phyloP scores from a whole-genome alignment of 2,329 filamentous ascomycete species.

The Penicillium freii region DNA sequence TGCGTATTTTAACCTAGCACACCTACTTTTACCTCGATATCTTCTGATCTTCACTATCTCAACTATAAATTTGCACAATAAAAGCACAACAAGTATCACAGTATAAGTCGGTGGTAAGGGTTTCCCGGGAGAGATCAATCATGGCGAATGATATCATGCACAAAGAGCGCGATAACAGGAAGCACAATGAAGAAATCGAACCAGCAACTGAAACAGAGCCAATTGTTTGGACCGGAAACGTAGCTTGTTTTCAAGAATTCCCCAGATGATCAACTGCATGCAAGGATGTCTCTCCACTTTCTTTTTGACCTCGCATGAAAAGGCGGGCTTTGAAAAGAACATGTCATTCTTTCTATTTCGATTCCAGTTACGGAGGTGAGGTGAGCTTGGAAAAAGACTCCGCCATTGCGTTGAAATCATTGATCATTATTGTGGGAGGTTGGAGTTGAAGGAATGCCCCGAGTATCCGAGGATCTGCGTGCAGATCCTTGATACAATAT shows the following conservation, averaged over 20 bases:
- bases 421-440: background rate
- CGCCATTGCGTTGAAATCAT: background rate
- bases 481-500: slow-evolving; percentile 3
- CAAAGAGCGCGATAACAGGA: background rate
- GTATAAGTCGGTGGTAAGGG: background rate
- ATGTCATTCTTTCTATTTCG: background rate
- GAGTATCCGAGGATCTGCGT: slow-evolving; percentile 3
- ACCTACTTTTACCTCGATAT: background rate
- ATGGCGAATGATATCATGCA: slow-evolving; percentile 1
- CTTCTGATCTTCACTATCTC: background rate
- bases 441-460: background rate
- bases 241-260: slow-evolving; percentile 13
- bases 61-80: background rate
- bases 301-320: slow-evolving; percentile 2
- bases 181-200: background rate
- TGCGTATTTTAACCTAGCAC: background rate
- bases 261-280: slow-evolving; percentile 16
- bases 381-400: background rate
- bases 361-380: background rate
- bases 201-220: slow-evolving; percentile 12
- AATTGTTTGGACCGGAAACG: slow-evolving; percentile 12
- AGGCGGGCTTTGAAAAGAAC: background rate
- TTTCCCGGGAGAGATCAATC: background rate
- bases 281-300: slow-evolving; percentile 20
- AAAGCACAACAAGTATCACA: background rate